These are phyloP conservation scores for Ophiostoma australiae DNA, from an alignment of 2,329 filamentous ascomycete genomes.

Conservation along the genomic window DNA sequence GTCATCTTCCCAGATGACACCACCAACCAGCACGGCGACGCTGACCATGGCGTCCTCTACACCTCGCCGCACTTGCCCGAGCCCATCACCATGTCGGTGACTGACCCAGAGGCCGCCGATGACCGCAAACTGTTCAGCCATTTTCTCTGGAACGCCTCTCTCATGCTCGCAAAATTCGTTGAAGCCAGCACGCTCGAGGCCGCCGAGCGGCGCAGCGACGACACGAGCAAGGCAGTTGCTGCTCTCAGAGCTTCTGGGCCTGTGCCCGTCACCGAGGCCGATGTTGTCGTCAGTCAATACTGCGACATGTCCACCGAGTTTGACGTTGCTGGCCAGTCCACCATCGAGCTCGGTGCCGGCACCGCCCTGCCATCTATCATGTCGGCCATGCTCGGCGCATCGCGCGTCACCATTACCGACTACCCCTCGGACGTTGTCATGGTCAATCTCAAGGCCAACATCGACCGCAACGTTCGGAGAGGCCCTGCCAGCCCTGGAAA, in stretches of 20 bases:
- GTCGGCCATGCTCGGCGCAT: conserved; percentile 44
- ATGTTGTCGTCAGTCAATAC: conserved; percentile 19
- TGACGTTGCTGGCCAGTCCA: conserved; percentile 46
- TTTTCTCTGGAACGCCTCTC: conserved; percentile 65
- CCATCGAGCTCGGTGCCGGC: conserved; percentile 65
- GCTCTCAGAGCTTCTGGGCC: not conserved
- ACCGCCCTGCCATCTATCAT: conserved; percentile 52
- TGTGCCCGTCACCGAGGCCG: conserved; percentile 12
- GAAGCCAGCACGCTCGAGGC: conserved; percentile 44
- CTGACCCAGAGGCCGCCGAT: conserved; percentile 47
- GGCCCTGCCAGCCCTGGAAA: not conserved
- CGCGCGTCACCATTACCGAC: conserved; percentile 57
- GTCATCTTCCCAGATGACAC: conserved; percentile 65
- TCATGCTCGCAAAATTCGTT: conserved; percentile 52
- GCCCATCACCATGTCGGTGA: conserved; percentile 43
- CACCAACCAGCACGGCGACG: conserved; percentile 61
- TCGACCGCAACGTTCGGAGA: conserved; percentile 46
- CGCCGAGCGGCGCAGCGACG: conserved; percentile 25
- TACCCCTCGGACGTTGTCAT: conserved; percentile 61
- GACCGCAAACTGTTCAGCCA: conserved; percentile 62
- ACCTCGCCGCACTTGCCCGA: conserved; percentile 47
- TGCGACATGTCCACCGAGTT: conserved; percentile 34
- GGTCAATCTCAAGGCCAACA: conserved; percentile 53
- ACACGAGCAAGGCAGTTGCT: not conserved
- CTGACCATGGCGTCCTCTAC: conserved; percentile 55